phyloP scores from a whole-genome alignment of 306 rosid species.

The Cicer cuneatum region DNA sequence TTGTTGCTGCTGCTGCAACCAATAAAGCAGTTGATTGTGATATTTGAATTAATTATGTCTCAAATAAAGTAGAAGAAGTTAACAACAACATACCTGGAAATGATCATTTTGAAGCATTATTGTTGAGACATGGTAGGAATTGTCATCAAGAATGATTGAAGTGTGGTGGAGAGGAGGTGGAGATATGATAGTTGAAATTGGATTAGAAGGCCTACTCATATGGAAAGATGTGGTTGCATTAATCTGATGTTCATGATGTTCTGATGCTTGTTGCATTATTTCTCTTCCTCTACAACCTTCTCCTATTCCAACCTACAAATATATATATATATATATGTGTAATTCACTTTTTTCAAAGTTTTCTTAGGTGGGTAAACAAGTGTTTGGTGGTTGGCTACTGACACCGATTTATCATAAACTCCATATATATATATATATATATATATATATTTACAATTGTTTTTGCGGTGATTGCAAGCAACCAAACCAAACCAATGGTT shows the following conservation, averaged over 20 bases:
- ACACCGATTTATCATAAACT: constrained; percentile 50
- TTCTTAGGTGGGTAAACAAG: constrained; percentile 42
- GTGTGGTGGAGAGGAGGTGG: constrained; percentile 79
- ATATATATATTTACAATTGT: neutral
- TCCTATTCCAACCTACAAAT: constrained; percentile 88
- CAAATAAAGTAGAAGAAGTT: too few relatives aligned
- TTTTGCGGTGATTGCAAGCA: constrained; percentile 65
- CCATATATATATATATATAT: too few relatives aligned
- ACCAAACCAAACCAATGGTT: constrained; percentile 28
- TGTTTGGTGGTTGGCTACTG: constrained; percentile 46
- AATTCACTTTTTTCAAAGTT: too few relatives aligned
- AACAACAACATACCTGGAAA: constrained; percentile 88
- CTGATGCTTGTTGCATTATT: constrained; percentile 50
- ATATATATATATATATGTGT: too few relatives aligned
- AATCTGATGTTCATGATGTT: constrained; percentile 58
- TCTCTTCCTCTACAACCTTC: constrained; percentile 74
- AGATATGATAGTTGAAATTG: constrained; percentile 75
- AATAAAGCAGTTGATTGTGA: too few relatives aligned
- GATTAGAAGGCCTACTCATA: constrained; percentile 70
- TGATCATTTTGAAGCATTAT: constrained; percentile 77
- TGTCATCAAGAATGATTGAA: constrained; percentile 81
- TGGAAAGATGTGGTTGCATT: constrained; percentile 63
- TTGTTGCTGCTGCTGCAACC: constrained; percentile 58
- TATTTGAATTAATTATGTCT: too few relatives aligned
- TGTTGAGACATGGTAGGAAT: constrained; percentile 66